Evolutionary conservation across 164 flowering plant genomes (phyloP), one percentile per base, ranked within the genome.

Genomic region (Protea cynaroides): DNA sequence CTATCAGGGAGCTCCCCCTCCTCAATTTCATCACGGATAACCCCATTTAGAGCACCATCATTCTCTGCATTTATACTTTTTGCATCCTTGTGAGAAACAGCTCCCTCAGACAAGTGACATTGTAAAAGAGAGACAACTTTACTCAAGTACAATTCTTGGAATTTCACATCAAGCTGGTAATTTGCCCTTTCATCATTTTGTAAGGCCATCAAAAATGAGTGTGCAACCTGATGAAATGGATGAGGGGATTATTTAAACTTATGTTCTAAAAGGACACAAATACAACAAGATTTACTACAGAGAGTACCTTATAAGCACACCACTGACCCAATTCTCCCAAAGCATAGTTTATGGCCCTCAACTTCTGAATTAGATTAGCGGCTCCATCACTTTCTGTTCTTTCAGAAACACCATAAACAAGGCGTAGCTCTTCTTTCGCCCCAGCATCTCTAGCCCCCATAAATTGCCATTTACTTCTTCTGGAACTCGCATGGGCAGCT

Each of bases 371-470:
- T 60, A 94, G 72, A 76, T 89, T 91, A 51, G 90, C 97, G 70
- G 99, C 99, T 49, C 99, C 99, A 71, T 94, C 99, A 79, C 99
- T 85, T 69, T 91, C 99, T 43, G 99, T 91, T 81, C 99, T 86
- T 75, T 91, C 99, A 72, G 99, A 88, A 15, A 91, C 92, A 70
- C 99, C 99, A 78, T 91, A 94, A 67, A 94, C 88, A 77, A 89
- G 97, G 59, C 96, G 93, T 63, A 91, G 77, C 77, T 89, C 96
- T 77, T 91, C 99, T 84, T 86, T 94, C 11, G 94, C 83, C 64
- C 99, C 99, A 61, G 99, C 99, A 88, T 94, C 99, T 78, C 99
- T 85, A 15, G 99, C 99, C 68, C 99, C 99, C 99, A 94, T 94
- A 73, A 94, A 89, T 60, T 94, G 96, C 99, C 99, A 94, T 70